phyloP scores from a whole-genome alignment of 2,329 filamentous ascomycete species.

The Fusarium oligoseptatum region DNA sequence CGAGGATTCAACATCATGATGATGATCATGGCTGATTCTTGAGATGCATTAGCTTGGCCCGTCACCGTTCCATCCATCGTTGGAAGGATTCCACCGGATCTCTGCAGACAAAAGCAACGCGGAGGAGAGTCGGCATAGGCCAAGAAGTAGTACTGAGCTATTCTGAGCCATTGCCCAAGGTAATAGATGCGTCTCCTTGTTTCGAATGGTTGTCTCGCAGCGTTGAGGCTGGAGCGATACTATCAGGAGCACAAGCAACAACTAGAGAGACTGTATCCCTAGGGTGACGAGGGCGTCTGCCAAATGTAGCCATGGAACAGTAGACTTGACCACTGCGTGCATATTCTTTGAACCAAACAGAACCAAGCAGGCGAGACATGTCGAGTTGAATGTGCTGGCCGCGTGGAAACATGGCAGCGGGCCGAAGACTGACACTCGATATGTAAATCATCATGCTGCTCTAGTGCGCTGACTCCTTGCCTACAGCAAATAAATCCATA shows the following conservation, averaged over 20 bases:
- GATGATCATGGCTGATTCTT: neutral
- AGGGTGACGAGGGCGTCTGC: neutral
- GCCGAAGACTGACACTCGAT: neutral
- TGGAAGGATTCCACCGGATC: neutral
- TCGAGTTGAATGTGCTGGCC: neutral
- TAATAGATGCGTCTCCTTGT: neutral
- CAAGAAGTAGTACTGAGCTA: neutral
- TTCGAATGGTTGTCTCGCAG: neutral
- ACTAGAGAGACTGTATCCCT: neutral
- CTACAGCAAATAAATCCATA: neutral
- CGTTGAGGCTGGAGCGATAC: neutral
- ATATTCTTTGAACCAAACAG: neutral
- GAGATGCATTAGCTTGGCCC: neutral
- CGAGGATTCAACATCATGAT: neutral
- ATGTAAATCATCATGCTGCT: neutral
- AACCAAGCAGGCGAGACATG: neutral
- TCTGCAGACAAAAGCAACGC: neutral
- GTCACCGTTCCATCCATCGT: neutral
- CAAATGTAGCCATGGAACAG: neutral
- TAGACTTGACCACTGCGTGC: neutral
- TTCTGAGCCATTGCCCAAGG: neutral
- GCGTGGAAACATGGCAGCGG: constrained; percentile 1
- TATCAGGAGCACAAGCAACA: neutral
- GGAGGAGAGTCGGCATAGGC: neutral
- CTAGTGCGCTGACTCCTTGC: neutral